Base-by-base conservation (phyloP, 805 yeast species). In the Komagataella pseudopastoris region DNA sequence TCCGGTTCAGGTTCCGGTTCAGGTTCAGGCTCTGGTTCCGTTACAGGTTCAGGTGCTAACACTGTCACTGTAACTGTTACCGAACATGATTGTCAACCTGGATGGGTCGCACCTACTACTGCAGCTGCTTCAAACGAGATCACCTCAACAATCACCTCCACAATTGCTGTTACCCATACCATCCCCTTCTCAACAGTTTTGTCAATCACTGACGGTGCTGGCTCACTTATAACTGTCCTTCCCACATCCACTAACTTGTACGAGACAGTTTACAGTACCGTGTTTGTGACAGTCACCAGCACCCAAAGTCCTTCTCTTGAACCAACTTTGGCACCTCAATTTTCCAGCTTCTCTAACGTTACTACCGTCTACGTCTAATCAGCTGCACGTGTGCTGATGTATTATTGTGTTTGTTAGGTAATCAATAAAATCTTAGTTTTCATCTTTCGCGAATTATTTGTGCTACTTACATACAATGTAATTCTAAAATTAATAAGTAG, bases 111-210 rank as follows among this genome's bases (percentile, higher is more conserved):
- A 10, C 23, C 55, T 44, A 39, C 52, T 8, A 45, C 51, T 17
- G 20, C 49, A 17, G 52, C 39, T 17, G 43, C 47, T 20, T 8
- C 56, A 43, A 49, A 49, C 18, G 51, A 48, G 17, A 14, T n/a
- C 14, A 51, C 54, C 16, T 52, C 51, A 48, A 55, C 59, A 6
- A 30, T 52, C 23, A 55, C 56, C 10, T 45, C 39, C 23, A 52
- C 55, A n/a, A 16, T 44, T 20, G 51, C 48, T 22, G 50, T 45
- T 45, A 54, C 52, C 30, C 30, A 60, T 30, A 64, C 66, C 14
- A 17, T 65, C 46, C 66, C 70, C 48, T 53, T 65, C 36, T 59
- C 63, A 44, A 63, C 64, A 7, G 62, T 67, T 2, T 54, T 67
- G 48, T 60, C 70, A 12, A 51, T 65, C 50, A 61, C 68, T 16